Evolutionary conservation across 1,139 yeast genomes (phyloP), one percentile per base, ranked within the genome.

Genomic region (Candida buenavistaensis): DNA sequence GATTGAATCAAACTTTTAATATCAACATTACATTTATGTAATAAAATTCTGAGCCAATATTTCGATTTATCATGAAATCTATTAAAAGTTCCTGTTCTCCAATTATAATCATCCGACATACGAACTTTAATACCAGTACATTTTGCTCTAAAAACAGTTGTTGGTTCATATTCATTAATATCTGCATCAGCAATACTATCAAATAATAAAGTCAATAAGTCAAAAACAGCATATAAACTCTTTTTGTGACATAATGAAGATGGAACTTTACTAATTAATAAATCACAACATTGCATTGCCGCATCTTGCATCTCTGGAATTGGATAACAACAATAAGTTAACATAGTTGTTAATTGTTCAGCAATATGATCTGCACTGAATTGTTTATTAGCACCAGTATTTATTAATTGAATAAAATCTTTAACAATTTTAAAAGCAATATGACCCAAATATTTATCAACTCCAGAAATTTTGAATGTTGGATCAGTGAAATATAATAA

Each of bases 151-250:
- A 84, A 90, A 21, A 72, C 73, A 27, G 85, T 78, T 11, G 81
- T 75, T 4, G 98, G 97, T 41, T 84, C 87, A 55, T 88, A 92
- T 57, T 82, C 88, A 52, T 52, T 51, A n/a, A 55, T 46, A 47
- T 86, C 95, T n/a, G 92, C 89, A 58, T 90, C 97, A 28, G 83
- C 68, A 31, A 88, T 75, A 61, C 95, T 82, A 45, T 84, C 82
- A 59, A 86, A 87, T 32, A 90, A 64, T 33, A 89, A 64, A 1
- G 87, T 78, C 51, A 94, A 68, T 36, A 92, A 68, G 54, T 94
- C 98, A 44, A 94, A 70, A 38, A 90, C 62, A 0, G 95, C 78
- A 59, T 78, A 90, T 41, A 90, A 68, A 47, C 95, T 79, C 32
- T 68, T 68, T 31, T 76, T 80, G 45, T 83, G 85, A 52, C 96